Evolutionary conservation across 2,329 filamentous ascomycete genomes (phyloP).

Genomic region (Colletotrichum camelliae): DNA sequence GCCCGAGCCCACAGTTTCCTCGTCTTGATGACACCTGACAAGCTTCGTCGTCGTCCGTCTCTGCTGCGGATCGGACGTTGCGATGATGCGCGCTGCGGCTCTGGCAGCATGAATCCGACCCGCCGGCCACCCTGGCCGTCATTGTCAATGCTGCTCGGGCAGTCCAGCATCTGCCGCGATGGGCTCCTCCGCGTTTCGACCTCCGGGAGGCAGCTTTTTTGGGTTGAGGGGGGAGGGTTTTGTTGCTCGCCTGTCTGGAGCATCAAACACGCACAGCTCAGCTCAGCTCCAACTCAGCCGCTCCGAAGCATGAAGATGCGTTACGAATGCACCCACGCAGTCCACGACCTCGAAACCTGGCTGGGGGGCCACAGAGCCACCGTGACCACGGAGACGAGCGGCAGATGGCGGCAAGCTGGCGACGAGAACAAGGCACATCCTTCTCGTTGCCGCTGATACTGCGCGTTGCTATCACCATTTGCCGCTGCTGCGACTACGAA

Average conservation of each 20-base stretch:
- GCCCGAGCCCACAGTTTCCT: background rate
- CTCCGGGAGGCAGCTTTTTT: background rate
- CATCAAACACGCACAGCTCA: background rate
- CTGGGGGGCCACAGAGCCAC: background rate
- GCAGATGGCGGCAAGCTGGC: slow-evolving; percentile 5
- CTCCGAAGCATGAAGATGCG: slow-evolving; percentile 9
- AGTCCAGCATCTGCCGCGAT: slow-evolving; percentile 3
- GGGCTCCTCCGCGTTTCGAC: slow-evolving; percentile 1
- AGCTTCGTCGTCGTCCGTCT: background rate
- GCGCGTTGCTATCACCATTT: slow-evolving; percentile 1
- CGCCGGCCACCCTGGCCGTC: slow-evolving; percentile 4
- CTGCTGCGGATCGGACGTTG: background rate
- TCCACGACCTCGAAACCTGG: background rate
- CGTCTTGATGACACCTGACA: slow-evolving; percentile 6
- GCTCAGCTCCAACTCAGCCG: background rate
- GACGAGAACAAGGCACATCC: background rate
- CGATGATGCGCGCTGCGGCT: slow-evolving; percentile 2
- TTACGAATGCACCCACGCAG: slow-evolving; percentile 4
- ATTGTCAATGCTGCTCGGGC: slow-evolving; percentile 13
- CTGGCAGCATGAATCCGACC: slow-evolving; percentile 15
- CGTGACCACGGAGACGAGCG: slow-evolving; percentile 6
- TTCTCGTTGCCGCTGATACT: slow-evolving; percentile 2
- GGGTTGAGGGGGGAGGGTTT: background rate
- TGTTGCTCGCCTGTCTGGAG: background rate
- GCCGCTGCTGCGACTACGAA: slow-evolving; percentile 7